These are phyloP conservation scores for Xerocomellus amylosporus DNA, from an alignment of 768 basidiomycete genomes.

Conservation along the genomic window DNA sequence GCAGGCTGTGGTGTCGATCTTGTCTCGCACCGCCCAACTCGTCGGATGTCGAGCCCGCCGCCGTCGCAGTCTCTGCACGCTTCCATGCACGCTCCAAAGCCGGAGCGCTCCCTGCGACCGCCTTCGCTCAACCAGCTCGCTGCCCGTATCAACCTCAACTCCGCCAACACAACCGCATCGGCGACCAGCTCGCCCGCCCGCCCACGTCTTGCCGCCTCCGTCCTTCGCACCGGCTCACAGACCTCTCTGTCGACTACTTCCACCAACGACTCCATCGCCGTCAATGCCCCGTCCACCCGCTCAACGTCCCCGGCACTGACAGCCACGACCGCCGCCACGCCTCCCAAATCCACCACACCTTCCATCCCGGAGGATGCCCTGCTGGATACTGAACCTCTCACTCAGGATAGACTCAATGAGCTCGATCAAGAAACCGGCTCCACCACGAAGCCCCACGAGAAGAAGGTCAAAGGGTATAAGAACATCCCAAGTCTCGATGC, in stretches of 20 bases:
- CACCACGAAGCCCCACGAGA: constrained; percentile 29
- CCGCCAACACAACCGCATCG: constrained; percentile 21
- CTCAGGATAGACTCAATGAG: constrained; percentile 62
- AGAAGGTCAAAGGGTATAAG: constrained; percentile 68
- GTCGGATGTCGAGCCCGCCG: constrained; percentile 33
- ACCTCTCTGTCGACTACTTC: constrained; percentile 50
- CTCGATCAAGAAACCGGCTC: constrained; percentile 52
- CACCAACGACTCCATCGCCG: constrained; percentile 59
- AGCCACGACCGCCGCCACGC: constrained; percentile 41
- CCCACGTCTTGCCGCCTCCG: constrained; percentile 71
- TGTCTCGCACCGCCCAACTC: constrained; percentile 12
- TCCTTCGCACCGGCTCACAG: constrained; percentile 60
- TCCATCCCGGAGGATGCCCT: constrained; percentile 37
- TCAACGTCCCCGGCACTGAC: constrained; percentile 62
- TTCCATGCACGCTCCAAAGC: constrained; percentile 36
- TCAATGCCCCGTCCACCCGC: constrained; percentile 65
- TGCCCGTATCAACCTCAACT: constrained; percentile 62
- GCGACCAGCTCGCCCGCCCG: constrained; percentile 38
- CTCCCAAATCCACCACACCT: constrained; percentile 40
- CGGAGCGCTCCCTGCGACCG: constrained; percentile 44
- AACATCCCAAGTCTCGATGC: constrained; percentile 84
- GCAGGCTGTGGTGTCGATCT: constrained; percentile 7
- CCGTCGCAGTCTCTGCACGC: constrained; percentile 29
- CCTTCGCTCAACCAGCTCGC: constrained; percentile 82
- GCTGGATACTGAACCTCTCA: constrained; percentile 47